phyloP scores from a whole-genome alignment of 169 alveolate genomes.

The Cryptosporidium tyzzeri region DNA sequence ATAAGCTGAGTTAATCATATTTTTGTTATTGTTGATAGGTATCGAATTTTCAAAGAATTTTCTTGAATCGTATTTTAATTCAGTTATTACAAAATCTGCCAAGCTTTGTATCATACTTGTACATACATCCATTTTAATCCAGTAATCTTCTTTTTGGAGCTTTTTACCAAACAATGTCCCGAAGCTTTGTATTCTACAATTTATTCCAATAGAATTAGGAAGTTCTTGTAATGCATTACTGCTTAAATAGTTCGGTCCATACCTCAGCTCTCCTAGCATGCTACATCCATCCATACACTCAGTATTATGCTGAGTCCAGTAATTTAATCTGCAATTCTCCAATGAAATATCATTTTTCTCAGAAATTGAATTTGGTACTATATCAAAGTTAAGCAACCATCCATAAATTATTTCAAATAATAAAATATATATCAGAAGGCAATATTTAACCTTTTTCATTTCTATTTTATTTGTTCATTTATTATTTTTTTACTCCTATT shows the following conservation, averaged over 20 bases:
- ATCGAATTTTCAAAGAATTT: not conserved
- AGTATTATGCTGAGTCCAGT: slow-evolving; percentile 53
- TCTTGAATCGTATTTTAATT: not conserved
- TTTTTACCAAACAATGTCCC: not conserved
- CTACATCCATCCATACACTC: slow-evolving; percentile 72
- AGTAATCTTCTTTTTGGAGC: not conserved
- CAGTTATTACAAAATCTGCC: not conserved
- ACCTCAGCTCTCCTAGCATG: slow-evolving; percentile 46
- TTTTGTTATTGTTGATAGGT: not conserved
- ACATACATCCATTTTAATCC: slow-evolving; percentile 52
- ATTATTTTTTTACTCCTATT: not conserved
- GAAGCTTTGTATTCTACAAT: slow-evolving; percentile 9
- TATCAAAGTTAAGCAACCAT: slow-evolving; percentile 67
- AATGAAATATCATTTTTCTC: slow-evolving; percentile 1
- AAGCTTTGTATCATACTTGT: not conserved
- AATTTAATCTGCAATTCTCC: slow-evolving; percentile 34
- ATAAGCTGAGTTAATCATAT: not conserved
- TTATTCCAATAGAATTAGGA: slow-evolving; percentile 51
- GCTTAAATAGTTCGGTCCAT: slow-evolving; percentile 58
- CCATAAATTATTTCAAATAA: not conserved
- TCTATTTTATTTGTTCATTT: not conserved
- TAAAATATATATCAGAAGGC: not conserved
- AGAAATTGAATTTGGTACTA: slow-evolving; percentile 44
- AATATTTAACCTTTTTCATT: not conserved
- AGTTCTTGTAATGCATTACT: slow-evolving; percentile 1